A percentile compares a stretch with the other conserved stretches of the same genome.
Evolutionary conservation across 2,329 filamentous ascomycete species (phyloP).

Genomic region (Rhynchosporium graminicola): DNA sequence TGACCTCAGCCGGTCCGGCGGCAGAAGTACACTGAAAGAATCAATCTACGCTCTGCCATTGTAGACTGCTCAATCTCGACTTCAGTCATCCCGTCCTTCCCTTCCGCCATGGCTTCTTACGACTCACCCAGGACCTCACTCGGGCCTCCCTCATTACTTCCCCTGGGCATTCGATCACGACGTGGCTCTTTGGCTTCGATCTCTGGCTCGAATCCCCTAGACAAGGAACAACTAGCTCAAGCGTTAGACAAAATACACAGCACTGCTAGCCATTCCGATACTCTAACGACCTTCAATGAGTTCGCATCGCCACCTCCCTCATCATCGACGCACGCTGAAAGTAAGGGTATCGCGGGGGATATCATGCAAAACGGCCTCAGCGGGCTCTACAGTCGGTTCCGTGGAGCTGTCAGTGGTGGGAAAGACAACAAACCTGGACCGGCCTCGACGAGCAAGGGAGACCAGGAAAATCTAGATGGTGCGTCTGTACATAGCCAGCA

Average conservation of each 20-base stretch:
- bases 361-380: constrained; percentile 82
- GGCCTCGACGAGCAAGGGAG: constrained; percentile 40
- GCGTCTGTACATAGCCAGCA: constrained; percentile 47
- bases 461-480: constrained; percentile 48
- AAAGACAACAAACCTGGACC: constrained; percentile 50
- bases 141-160: constrained; percentile 27
- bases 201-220: constrained; percentile 52
- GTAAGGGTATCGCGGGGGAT: constrained; percentile 70
- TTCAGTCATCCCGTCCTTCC: background rate
- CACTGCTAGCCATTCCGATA: constrained; percentile 80
- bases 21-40: constrained; percentile 19
- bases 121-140: constrained; percentile 33
- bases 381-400: constrained; percentile 83
- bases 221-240: constrained; percentile 74
- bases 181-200: constrained; percentile 53
- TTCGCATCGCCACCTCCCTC: constrained; percentile 69
- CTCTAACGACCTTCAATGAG: constrained; percentile 91
- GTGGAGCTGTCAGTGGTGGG: constrained; percentile 74
- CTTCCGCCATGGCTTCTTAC: constrained; percentile 36
- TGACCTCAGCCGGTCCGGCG: constrained; percentile 27
- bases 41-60: background rate
- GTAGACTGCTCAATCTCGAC: background rate
- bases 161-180: constrained; percentile 37
- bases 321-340: constrained; percentile 60
- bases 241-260: constrained; percentile 86